A percentile compares a stretch with the other conserved stretches of the same genome.
Conservation (phyloP, 2,329 filamentous ascomycete genomes). For the Fusarium penzigii region DNA sequence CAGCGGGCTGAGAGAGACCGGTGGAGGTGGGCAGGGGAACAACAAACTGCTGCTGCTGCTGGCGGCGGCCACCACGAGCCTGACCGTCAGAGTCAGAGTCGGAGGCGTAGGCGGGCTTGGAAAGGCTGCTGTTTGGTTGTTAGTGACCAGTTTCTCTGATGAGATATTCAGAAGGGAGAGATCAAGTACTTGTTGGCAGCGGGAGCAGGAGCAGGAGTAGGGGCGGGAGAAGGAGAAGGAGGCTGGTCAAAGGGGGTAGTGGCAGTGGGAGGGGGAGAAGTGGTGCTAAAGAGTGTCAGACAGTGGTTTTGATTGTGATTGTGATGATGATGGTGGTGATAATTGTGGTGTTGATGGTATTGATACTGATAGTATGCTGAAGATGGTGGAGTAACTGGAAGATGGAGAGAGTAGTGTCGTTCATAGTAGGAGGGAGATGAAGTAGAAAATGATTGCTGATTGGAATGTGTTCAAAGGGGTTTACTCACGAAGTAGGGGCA, state of each 20-base stretch:
- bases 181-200: slow-evolving; percentile 19
- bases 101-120: slow-evolving; percentile 33
- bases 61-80: slow-evolving; percentile 31
- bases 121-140: slow-evolving; percentile 18
- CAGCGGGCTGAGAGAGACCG: slow-evolving; percentile 37
- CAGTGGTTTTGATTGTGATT: slow-evolving; percentile 8
- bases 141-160: slow-evolving; percentile 8
- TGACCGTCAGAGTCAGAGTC: slow-evolving; percentile 34
- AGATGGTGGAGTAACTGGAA: slow-evolving; percentile 6
- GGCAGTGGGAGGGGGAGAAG: slow-evolving; percentile 20
- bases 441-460: background rate
- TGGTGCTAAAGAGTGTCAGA: slow-evolving; percentile 26
- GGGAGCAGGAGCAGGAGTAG: slow-evolving; percentile 16
- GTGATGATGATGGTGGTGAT: slow-evolving; percentile 1
- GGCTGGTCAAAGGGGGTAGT: slow-evolving; percentile 22
- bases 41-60: slow-evolving; percentile 29
- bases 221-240: slow-evolving; percentile 17
- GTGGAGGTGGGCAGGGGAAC: slow-evolving; percentile 35
- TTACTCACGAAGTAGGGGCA: slow-evolving; percentile 29
- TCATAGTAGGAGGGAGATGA: background rate
- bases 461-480: background rate
- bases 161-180: background rate
- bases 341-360: slow-evolving; percentile 1
- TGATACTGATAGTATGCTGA: slow-evolving; percentile 1
- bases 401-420: slow-evolving; percentile 4